Evolutionary conservation across 1,139 yeast genomes (phyloP), one percentile per base, ranked within the genome.

Genomic region (Hyphopichia buzzinii): DNA sequence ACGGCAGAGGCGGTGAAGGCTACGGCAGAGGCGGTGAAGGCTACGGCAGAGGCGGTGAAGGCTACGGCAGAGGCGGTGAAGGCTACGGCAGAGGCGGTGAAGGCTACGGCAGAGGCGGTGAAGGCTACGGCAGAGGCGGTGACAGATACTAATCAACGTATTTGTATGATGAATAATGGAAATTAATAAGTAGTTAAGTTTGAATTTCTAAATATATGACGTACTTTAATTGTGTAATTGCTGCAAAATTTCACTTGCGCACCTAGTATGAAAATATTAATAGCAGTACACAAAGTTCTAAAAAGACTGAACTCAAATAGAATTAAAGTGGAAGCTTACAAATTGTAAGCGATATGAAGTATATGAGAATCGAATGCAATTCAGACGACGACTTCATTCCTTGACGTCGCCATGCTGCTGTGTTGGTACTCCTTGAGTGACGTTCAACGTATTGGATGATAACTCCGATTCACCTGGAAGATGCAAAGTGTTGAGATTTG

Each of bases 1-100:
- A 24, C 27, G 39, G 42, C 34, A 41, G 49, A 3, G 32, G 43
- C 30, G 41, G 40, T 31, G 39, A 40, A 34, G 35, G 31, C 33
- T 48, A 49, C 26, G 41, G 50, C 11, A 22, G 32, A 29, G 40
- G 31, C 30, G 40, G 42, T 17, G 39, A 38, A 26, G 47, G 44
- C 24, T 31, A 32, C 31, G 44, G 46, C 19, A n/a, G 17, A 27
- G 8, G 10, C 27, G 29, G 11, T 29, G 44, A 42, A 38, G 43
- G 43, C 31, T 30, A 33, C 31, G 46, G 49, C 17, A 25, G 33
- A 12, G n/a, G 36, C 26, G 38, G 31, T 19, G 46, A 44, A 25
- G 41, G 43, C 33, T 30, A 36, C 36, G 44, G 47, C 29, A 40
- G 44, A 21, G 39, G 44, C 23, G 28, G 36, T 8, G 46, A 40